Base-by-base conservation (phyloP, 495 filamentous ascomycete genomes). In the Penicillium arizonense region DNA sequence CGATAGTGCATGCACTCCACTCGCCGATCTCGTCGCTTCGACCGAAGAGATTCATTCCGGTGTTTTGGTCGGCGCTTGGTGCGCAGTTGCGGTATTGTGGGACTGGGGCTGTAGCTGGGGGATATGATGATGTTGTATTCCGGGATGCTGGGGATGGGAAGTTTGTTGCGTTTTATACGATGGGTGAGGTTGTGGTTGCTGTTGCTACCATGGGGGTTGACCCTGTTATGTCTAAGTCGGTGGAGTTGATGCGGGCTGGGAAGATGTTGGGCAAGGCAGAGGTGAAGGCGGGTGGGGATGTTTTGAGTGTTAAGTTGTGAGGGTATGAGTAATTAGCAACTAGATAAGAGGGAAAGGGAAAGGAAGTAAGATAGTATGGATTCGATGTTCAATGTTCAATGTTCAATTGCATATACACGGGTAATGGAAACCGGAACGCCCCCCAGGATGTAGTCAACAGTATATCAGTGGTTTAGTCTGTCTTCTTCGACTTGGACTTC, bases 61-160 rank as follows among this genome's bases (percentile, higher is more conserved):
- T 98, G 28, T 98, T 98, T 77, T 98, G 94, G 94, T 93, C 88
- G 9, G 95, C 94, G 3, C 71, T 97, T 9, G 93, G 91, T 12
- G 76, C 83, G 2, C 94, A 98, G 73, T 66, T 98, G 55, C 81
- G 94, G 20, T 98, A 98, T 71, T 94, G 90, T 62, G 94, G 94
- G 2, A 91, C 89, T 70, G 89, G 92, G 1, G 64, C 74, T 70
- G 89, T 92, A 0, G 64, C 73, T 3, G 79, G 81, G 47, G 90
- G 91, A 5, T 96, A 80, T 76, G 95, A 98, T 59, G 90, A 93
- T 58, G 56, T 97, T 11, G 73, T 96, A 2, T 36, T 97, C 21
- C 72, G 85, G 2, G 77, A 91, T 48, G 81, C 86, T 3, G 90
- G 89, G 14, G 84, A 95, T 52, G 84, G 78, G 21, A 94, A 90